phyloP scores from a whole-genome alignment of 2,329 filamentous ascomycete species.

The Pezicula rhizophila region DNA sequence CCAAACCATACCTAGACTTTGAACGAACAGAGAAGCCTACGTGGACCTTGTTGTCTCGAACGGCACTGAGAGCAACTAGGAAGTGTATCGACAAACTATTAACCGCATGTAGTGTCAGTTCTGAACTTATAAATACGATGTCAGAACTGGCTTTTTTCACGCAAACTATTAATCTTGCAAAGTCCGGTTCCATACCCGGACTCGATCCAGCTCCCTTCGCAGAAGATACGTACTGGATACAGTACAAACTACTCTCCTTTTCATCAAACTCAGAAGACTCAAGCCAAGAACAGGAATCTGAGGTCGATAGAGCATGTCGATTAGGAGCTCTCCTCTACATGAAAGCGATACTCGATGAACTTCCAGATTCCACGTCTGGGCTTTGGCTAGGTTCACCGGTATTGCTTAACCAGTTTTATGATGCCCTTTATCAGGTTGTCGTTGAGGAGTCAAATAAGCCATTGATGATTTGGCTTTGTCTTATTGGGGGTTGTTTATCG shows the following conservation, averaged over 20 bases:
- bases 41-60: conserved; percentile 7
- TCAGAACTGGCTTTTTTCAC: conserved; percentile 11
- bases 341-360: conserved; percentile 16
- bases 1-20: conserved; percentile 11
- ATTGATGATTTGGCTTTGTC: conserved; percentile 8
- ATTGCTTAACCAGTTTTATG: conserved; percentile 11
- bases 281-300: neutral
- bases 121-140: conserved; percentile 8
- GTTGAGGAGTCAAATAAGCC: conserved; percentile 1
- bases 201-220: conserved; percentile 12
- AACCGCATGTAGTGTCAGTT: neutral
- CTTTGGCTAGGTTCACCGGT: neutral
- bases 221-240: conserved; percentile 15
- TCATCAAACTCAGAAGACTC: neutral
- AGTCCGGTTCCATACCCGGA: neutral
- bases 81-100: neutral
- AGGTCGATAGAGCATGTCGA: conserved; percentile 11
- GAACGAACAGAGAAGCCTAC: conserved; percentile 2
- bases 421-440: conserved; percentile 3
- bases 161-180: conserved; percentile 9
- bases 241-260: conserved; percentile 13
- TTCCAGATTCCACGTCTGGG: conserved; percentile 1
- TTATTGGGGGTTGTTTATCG: conserved; percentile 8
- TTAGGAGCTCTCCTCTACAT: conserved; percentile 14
- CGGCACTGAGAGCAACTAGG: neutral